These are phyloP conservation scores for Aphanomyces invadans DNA, from an alignment of 352 stramenopile species.

Conservation along the genomic window DNA sequence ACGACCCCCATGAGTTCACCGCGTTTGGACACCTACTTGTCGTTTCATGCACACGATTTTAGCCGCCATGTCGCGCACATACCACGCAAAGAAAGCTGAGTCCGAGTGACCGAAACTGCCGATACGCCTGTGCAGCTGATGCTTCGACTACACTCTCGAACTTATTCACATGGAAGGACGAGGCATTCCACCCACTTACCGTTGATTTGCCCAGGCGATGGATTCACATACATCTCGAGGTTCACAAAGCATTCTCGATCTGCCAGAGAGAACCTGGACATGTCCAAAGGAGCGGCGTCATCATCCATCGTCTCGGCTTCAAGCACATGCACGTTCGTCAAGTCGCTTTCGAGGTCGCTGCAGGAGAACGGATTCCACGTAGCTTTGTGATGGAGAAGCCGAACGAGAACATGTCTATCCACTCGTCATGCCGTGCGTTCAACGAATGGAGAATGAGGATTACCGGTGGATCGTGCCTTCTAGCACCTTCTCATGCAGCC, in stretches of 20 bases:
- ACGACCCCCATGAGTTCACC: slow-evolving; percentile 14
- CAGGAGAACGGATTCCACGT: slow-evolving; percentile 8
- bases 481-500: not conserved
- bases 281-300: not conserved
- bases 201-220: slow-evolving; percentile 12
- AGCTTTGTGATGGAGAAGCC: slow-evolving; percentile 10
- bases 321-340: not conserved
- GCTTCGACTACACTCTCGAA: slow-evolving; percentile 18
- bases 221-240: slow-evolving; percentile 16
- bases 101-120: slow-evolving; percentile 18
- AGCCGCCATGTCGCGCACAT: not conserved
- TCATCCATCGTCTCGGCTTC: not conserved
- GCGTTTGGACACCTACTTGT: slow-evolving; percentile 3
- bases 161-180: not conserved
- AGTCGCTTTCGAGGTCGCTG: not conserved
- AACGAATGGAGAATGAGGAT: too few species aligned
- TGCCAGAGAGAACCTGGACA: not conserved
- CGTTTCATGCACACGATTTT: not conserved
- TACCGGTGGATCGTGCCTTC: slow-evolving; percentile 20
- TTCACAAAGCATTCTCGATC: slow-evolving; percentile 9
- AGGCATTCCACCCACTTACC: too few species aligned
- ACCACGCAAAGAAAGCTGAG: slow-evolving; percentile 15
- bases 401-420: not conserved
- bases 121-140: slow-evolving; percentile 17
- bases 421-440: too few species aligned